phyloP scores from a whole-genome alignment of 2,329 filamentous ascomycete genomes.

The Tetracladium maxilliforme region DNA sequence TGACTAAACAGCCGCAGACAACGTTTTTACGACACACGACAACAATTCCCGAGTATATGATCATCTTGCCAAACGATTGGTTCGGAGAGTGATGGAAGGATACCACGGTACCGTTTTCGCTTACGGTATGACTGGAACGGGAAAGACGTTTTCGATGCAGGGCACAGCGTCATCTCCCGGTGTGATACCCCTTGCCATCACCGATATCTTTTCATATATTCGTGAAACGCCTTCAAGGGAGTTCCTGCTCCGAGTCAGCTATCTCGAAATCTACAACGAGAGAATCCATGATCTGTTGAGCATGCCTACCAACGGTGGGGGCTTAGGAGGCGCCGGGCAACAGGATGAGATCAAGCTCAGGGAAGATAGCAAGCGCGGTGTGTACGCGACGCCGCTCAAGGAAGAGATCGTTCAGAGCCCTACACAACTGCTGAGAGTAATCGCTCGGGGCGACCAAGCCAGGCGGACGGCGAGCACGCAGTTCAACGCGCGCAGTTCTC shows the following conservation, averaged over 20 bases:
- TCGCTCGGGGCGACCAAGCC: constrained; percentile 84
- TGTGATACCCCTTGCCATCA: constrained; percentile 93
- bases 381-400: constrained; percentile 90
- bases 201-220: constrained; percentile 98
- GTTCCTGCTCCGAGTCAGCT: constrained; percentile 90
- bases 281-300: constrained; percentile 88
- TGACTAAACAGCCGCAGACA: constrained; percentile 43
- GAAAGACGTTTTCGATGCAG: constrained; percentile 99
- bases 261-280: constrained; percentile 98
- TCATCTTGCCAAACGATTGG: constrained; percentile 80
- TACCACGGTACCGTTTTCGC: constrained; percentile 98
- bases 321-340: constrained; percentile 33
- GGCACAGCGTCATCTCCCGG: constrained; percentile 89
- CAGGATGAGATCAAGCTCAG: constrained; percentile 95
- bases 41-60: constrained; percentile 94
- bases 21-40: constrained; percentile 88
- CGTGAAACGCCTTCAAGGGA: constrained; percentile 90
- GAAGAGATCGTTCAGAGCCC: constrained; percentile 98
- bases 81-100: constrained; percentile 95
- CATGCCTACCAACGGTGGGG: constrained; percentile 44
- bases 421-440: constrained; percentile 85
- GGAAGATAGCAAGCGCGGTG: constrained; percentile 89
- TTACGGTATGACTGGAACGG: constrained; percentile 97
- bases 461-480: constrained; percentile 87
- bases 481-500: constrained; percentile 91